Evolutionary conservation across 805 yeast species (phyloP).

Genomic region (Candida railenensis): DNA sequence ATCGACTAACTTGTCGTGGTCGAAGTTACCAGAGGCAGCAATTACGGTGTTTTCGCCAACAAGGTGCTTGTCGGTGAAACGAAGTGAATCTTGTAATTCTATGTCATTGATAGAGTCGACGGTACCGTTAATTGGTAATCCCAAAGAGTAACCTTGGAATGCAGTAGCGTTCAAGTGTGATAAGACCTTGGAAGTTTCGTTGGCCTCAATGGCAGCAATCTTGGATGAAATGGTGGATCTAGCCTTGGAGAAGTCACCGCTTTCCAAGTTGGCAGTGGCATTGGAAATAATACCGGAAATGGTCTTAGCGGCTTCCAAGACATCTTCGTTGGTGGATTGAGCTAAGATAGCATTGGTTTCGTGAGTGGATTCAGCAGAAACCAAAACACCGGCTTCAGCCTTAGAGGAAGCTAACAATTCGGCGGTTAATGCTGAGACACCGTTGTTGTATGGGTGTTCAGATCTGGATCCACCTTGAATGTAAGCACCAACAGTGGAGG

Average conservation of each 20-base stretch:
- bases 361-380: constrained; percentile 54
- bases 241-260: constrained; percentile 47
- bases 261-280: constrained; percentile 35
- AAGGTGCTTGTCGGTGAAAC: constrained; percentile 56
- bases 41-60: constrained; percentile 66
- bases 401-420: constrained; percentile 44
- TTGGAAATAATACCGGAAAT: constrained; percentile 45
- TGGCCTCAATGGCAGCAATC: constrained; percentile 55
- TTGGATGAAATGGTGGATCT: constrained; percentile 45
- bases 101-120: constrained; percentile 59
- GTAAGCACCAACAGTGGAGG: constrained; percentile 68
- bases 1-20: constrained; percentile 68
- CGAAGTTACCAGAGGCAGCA: constrained; percentile 68
- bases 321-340: constrained; percentile 50
- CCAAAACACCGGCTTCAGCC: constrained; percentile 49
- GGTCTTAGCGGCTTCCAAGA: constrained; percentile 50
- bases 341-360: constrained; percentile 67
- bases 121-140: constrained; percentile 76
- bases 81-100: constrained; percentile 55
- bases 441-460: constrained; percentile 80
- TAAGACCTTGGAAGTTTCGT: constrained; percentile 54
- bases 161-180: constrained; percentile 83
- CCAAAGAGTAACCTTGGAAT: constrained; percentile 81
- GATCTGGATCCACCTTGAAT: constrained; percentile 77
- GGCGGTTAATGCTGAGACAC: constrained; percentile 68